These are phyloP conservation scores for apple (Malus domestica) DNA, from an alignment of 306 rosid species.

Conservation along the genomic window ASM211411v1 NC_041792.1:6773001-6773500, in stretches of 20 bases:
- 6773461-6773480: background rate
- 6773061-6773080: background rate
- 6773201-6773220: background rate
- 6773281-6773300: background rate
- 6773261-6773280: too few species aligned
- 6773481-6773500: background rate
- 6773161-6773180: background rate
- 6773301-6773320: too few species aligned
- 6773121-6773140: background rate
- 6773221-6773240: background rate
- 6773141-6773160: background rate
- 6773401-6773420: background rate
- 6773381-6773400: background rate
- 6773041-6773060: too few species aligned
- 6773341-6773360: background rate
- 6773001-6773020: background rate
- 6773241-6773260: background rate
- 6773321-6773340: background rate
- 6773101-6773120: background rate
- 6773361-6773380: background rate
- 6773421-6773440: background rate
- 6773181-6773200: background rate
- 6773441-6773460: background rate
- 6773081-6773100: background rate
- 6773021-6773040: background rate